Evolutionary conservation across 371 early-diverging fungal species (phyloP).

Genomic region (Zopfochytrium polystomum): DNA sequence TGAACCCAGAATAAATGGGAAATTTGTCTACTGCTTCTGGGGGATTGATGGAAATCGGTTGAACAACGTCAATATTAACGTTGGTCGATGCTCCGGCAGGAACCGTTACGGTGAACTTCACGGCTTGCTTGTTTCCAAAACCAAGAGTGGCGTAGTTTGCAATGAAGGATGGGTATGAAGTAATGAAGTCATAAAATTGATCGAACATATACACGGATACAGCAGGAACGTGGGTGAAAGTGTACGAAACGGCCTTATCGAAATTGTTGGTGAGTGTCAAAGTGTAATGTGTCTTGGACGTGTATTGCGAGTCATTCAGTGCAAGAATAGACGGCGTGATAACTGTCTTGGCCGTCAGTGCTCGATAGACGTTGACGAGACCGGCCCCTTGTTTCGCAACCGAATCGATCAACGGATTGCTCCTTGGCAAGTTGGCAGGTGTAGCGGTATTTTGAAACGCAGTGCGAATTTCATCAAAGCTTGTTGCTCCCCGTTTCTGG

Average conservation of each 20-base stretch:
- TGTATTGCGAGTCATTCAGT: constrained; percentile 58
- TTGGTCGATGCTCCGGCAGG: constrained; percentile 1
- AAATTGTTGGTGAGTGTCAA: too few species aligned
- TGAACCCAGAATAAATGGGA: constrained; percentile 28
- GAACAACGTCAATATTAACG: constrained; percentile 13
- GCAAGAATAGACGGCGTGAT: constrained; percentile 57
- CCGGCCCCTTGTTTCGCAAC: constrained; percentile 71
- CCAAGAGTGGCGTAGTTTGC: too few species aligned
- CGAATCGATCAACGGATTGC: constrained; percentile 41
- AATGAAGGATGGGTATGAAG: too few species aligned
- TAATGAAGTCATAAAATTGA: too few species aligned
- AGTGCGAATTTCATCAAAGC: constrained; percentile 9
- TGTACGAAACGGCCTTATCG: too few species aligned
- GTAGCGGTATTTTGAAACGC: constrained; percentile 50
- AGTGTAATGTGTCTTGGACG: too few species aligned
- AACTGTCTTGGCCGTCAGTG: constrained; percentile 51
- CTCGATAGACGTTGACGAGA: constrained; percentile 61
- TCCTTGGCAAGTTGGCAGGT: constrained; percentile 37
- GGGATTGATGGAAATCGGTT: constrained; percentile 8
- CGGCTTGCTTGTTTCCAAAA: too few species aligned
- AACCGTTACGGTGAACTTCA: constrained; percentile 18
- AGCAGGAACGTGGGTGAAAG: too few species aligned
- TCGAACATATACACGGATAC: too few species aligned
- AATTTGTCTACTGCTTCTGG: too few species aligned
- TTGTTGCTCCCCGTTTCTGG: constrained; percentile 10